Percentiles rank a stretch among this genome's conserved stretches.
These are phyloP conservation scores for Neonectria sp. DNA, from an alignment of 2,329 filamentous ascomycete species.

Conservation along the genomic window DNA sequence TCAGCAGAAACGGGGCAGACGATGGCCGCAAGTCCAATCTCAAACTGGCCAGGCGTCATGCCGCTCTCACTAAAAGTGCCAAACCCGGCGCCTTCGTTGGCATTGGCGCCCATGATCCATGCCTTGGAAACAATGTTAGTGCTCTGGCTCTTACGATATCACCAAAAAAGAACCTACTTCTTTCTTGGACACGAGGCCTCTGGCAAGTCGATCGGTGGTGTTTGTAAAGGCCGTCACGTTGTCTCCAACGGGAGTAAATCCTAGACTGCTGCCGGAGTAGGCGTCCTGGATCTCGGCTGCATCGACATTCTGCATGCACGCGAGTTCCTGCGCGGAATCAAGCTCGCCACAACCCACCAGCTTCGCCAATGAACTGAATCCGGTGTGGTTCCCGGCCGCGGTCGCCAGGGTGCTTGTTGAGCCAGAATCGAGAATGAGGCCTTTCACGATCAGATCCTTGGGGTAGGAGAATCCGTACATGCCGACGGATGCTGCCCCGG, in stretches of 20 bases:
- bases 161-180: constrained; percentile 4
- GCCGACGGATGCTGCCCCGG: constrained; percentile 55
- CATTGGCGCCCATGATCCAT: constrained; percentile 35
- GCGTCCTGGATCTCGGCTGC: constrained; percentile 20
- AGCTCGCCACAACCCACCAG: constrained; percentile 24
- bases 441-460: constrained; percentile 63
- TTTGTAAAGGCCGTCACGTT: constrained; percentile 32
- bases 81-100: constrained; percentile 35
- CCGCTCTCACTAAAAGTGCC: constrained; percentile 28
- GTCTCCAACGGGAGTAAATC: constrained; percentile 32
- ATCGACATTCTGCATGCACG: constrained; percentile 18
- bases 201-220: constrained; percentile 31
- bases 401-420: constrained; percentile 18
- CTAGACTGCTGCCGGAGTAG: constrained; percentile 24
- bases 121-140: constrained; percentile 13
- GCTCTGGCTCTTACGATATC: neutral
- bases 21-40: constrained; percentile 28
- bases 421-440: constrained; percentile 60
- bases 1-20: constrained; percentile 30
- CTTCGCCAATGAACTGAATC: constrained; percentile 24
- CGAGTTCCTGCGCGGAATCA: constrained; percentile 8
- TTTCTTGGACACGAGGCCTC: constrained; percentile 33
- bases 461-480: constrained; percentile 63
- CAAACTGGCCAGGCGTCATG: constrained; percentile 21
- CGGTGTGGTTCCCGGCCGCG: constrained; percentile 17